phyloP scores from a whole-genome alignment of 2,329 filamentous ascomycete genomes.

The Paramyrothecium sp. region DNA sequence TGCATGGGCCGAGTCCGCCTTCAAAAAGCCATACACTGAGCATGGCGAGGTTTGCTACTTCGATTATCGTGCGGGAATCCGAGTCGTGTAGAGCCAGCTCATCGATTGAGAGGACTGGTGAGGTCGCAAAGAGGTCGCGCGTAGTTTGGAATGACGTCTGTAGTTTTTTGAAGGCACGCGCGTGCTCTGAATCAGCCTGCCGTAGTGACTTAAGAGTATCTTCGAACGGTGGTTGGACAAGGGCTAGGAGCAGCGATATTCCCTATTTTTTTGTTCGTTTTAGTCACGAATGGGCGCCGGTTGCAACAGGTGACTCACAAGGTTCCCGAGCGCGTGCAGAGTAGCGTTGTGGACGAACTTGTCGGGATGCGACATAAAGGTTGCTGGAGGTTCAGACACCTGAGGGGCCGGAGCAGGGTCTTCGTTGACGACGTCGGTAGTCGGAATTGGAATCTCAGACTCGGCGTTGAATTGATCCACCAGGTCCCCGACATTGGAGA shows the following conservation, averaged over 20 bases:
- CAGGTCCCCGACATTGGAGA: conserved; percentile 36
- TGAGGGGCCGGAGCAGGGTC: conserved; percentile 27
- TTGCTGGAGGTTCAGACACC: conserved; percentile 17
- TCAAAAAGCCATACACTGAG: conserved; percentile 40
- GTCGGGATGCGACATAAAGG: conserved; percentile 33
- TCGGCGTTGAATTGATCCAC: conserved; percentile 28
- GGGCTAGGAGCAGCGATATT: conserved; percentile 34
- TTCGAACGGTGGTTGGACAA: conserved; percentile 35
- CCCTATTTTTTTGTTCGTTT: conserved; percentile 23
- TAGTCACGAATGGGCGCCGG: background rate
- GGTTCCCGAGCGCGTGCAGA: conserved; percentile 36
- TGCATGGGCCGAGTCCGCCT: conserved; percentile 33
- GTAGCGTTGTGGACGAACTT: conserved; percentile 36
- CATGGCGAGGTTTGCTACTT: conserved; percentile 48
- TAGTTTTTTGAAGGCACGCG: conserved; percentile 27
- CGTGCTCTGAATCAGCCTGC: conserved; percentile 30
- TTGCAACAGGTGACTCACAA: conserved; percentile 31
- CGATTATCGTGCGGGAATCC: conserved; percentile 34
- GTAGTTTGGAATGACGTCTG: conserved; percentile 30
- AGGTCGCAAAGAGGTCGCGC: conserved; percentile 30
- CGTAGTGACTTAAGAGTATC: conserved; percentile 30
- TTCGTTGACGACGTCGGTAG: conserved; percentile 31
- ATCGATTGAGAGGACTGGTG: conserved; percentile 28
- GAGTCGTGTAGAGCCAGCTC: conserved; percentile 30
- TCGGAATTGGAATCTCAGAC: conserved; percentile 17